Percentiles rank a stretch among this genome's conserved stretches.
These are phyloP conservation scores for Hibiscus tridactylites DNA, from an alignment of 345 rosid genomes.

Conservation along the genomic window DNA sequence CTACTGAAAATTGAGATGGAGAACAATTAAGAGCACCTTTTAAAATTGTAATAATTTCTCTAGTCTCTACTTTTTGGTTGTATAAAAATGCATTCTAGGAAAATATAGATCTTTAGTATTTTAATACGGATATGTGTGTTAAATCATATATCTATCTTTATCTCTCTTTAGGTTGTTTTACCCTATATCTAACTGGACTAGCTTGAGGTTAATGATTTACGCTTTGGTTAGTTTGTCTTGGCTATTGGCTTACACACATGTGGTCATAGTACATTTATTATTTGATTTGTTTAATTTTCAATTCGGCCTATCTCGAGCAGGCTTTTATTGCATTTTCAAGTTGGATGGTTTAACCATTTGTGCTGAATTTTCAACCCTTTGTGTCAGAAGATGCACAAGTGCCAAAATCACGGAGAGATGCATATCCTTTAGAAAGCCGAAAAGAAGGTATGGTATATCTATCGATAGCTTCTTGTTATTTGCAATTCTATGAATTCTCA, in stretches of 20 bases:
- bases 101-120: no score
- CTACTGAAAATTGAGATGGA: background rate
- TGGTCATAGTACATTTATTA: background rate
- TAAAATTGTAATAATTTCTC: background rate
- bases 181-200: background rate
- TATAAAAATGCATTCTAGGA: no score
- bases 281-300: background rate
- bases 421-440: slow-evolving; percentile 38
- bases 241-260: background rate
- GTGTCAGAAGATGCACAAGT: slow-evolving; percentile 56
- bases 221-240: background rate
- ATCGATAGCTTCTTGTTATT: slow-evolving; percentile 11
- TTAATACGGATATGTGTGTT: no score
- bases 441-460: slow-evolving; percentile 77
- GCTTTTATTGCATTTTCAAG: background rate
- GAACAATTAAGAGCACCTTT: background rate
- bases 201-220: background rate
- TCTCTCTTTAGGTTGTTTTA: background rate
- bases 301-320: background rate
- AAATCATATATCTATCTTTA: background rate
- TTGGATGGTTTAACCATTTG: slow-evolving; percentile 1
- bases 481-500: slow-evolving; percentile 9
- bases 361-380: slow-evolving; percentile 10
- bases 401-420: slow-evolving; percentile 48
- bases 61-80: no score